Evolutionary conservation across 1,284 basidiomycete species (phyloP).

Genomic region (Chondrostereum purpureum): DNA sequence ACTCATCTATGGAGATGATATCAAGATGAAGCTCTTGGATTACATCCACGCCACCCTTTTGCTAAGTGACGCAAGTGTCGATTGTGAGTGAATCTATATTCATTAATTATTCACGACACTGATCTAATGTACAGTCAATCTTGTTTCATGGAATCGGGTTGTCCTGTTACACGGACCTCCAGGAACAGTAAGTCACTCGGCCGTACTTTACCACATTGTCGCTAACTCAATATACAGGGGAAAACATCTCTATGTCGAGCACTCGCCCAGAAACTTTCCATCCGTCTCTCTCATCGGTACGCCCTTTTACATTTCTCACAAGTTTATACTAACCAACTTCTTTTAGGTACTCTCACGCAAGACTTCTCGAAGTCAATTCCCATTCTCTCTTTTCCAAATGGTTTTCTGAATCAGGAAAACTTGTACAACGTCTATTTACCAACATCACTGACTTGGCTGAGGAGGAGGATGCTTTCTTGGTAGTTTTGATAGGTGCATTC

Average conservation of each 20-base stretch:
- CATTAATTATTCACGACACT: slow-evolving; percentile 1
- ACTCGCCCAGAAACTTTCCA: slow-evolving; percentile 91
- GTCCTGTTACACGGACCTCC: slow-evolving; percentile 95
- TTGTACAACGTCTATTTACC: slow-evolving; percentile 90
- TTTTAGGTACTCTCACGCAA: slow-evolving; percentile 74
- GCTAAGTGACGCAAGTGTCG: slow-evolving; percentile 84
- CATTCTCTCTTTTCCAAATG: slow-evolving; percentile 94
- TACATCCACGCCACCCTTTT: slow-evolving; percentile 93
- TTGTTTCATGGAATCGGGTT: slow-evolving; percentile 93
- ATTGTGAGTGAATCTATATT: slow-evolving; percentile 50
- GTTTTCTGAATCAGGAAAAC: slow-evolving; percentile 98
- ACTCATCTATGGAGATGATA: slow-evolving; percentile 83
- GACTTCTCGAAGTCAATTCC: slow-evolving; percentile 95
- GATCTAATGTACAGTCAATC: slow-evolving; percentile 60
- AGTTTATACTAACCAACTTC: not conserved
- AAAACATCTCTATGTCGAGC: slow-evolving; percentile 95
- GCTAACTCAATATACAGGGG: slow-evolving; percentile 28
- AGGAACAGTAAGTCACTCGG: slow-evolving; percentile 65
- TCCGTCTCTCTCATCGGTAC: slow-evolving; percentile 79
- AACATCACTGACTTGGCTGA: slow-evolving; percentile 86
- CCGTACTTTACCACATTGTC: not conserved
- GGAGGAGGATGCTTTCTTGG: slow-evolving; percentile 86
- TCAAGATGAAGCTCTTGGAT: slow-evolving; percentile 84
- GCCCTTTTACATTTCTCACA: slow-evolving; percentile 14
- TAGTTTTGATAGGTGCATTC: slow-evolving; percentile 83